Conservation (phyloP, 192 early-diverging fungal genomes). For the Linnemannia exigua region DNA sequence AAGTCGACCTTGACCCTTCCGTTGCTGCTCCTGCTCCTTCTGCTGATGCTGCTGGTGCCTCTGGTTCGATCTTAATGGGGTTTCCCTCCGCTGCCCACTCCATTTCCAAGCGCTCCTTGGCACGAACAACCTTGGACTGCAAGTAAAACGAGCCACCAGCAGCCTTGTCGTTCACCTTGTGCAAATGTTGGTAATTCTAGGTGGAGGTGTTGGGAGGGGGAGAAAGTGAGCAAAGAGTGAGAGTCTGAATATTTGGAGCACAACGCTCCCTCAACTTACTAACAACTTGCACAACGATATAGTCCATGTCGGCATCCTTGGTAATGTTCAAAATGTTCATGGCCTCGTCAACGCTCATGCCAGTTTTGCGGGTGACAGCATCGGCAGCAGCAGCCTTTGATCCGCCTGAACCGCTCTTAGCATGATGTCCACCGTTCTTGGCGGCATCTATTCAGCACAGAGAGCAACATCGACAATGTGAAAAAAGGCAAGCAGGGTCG, state of each 20-base stretch:
- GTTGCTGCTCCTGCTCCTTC: constrained; percentile 1
- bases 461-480: background rate
- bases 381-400: constrained; percentile 75
- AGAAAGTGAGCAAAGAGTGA: background rate
- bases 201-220: background rate
- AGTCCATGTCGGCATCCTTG: constrained; percentile 69
- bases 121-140: constrained; percentile 93
- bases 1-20: constrained; percentile 3
- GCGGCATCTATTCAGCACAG: constrained; percentile 67
- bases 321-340: constrained; percentile 90
- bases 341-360: constrained; percentile 93
- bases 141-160: constrained; percentile 94
- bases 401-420: constrained; percentile 49
- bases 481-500: background rate
- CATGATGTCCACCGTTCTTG: constrained; percentile 76
- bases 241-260: constrained; percentile 11
- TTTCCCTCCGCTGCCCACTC: constrained; percentile 78
- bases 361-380: constrained; percentile 80
- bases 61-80: constrained; percentile 36
- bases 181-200: constrained; percentile 89
- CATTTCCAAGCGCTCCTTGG: constrained; percentile 95
- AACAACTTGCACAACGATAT: constrained; percentile 66
- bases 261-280: background rate
- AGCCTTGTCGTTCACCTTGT: constrained; percentile 87
- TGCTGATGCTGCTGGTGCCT: constrained; percentile 16